Evolutionary conservation across 73 alveolate genomes (phyloP), one percentile per base, ranked within the genome.

Genomic region (Paramecium bursaria): DNA sequence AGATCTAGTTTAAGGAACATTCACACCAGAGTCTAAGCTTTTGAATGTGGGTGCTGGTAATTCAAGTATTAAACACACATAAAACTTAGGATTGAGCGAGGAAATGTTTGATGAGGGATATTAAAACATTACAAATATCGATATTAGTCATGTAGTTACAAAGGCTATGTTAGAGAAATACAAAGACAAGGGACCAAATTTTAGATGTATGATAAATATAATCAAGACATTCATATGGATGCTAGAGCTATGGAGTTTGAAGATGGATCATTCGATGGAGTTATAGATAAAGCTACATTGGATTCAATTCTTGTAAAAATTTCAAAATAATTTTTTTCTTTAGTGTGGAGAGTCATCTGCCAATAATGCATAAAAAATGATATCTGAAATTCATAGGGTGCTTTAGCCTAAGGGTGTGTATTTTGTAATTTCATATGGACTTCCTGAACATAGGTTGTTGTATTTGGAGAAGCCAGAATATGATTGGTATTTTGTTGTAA

Each of bases 21-120:
- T 96, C 86, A 75, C 91, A 50, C 96, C 98, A 27, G 96, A 95
- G 35, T 90, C 91, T 90, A 88, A 94, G 50, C 91, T 96, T 42
- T 88, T 96, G 48, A 96, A 94, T 67, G 88, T 96, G n/a, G 99
- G 99, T 1, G 92, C 98, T 73, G 99, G 99, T 7, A 96, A 95
- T 88, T 96, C 99, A 27, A 90, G 95, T 80, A 85, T 26, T 33
- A 7, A 29, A 3, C 82, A 19, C 25, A 1, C 50, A 7, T 7
- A 33, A 4, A n/a, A 0, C 23, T 79, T 85, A 90, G 95, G 95
- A 52, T 85, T 95, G 92, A 95, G 98, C 86, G 99, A 96, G 79
- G 99, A 96, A 75, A 91, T 96, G 98, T 95, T 94, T 86, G 98
- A 96, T 86, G 99, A 96, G 26, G 99, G 99, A 15, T 95, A 90